Conservation (phyloP, 257 asterid genomes). For the Echium plantagineum region DNA sequence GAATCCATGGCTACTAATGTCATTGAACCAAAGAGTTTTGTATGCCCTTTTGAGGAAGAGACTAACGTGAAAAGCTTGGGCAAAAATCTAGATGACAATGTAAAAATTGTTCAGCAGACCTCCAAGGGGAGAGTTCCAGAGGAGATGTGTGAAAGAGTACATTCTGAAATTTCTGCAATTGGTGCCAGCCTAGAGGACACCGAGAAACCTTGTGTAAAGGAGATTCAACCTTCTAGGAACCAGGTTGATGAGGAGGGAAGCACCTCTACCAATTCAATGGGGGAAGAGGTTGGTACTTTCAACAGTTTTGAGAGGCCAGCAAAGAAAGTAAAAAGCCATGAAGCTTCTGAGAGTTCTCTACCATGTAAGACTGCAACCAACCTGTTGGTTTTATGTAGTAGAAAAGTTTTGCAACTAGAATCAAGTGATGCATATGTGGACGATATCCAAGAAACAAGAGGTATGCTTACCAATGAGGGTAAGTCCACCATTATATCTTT, state of each 20-base stretch:
- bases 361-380: too few relatives aligned
- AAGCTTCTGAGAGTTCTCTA: not conserved
- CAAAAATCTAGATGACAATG: not conserved
- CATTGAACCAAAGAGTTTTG: not conserved
- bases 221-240: too few relatives aligned
- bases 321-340: not conserved
- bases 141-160: not conserved
- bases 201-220: too few relatives aligned
- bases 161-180: too few relatives aligned
- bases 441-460: not conserved
- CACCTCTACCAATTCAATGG: not conserved
- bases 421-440: not conserved
- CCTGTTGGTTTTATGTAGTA: not conserved
- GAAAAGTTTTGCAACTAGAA: not conserved
- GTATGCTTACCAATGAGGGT: not conserved
- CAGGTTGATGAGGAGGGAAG: too few relatives aligned
- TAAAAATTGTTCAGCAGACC: not conserved
- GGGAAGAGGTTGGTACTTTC: slow-evolving; percentile 4
- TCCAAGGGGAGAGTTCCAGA: not conserved
- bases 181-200: too few relatives aligned
- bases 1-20: not conserved
- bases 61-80: not conserved
- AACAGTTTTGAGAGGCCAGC: slow-evolving; percentile 1
- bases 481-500: slow-evolving; percentile 1
- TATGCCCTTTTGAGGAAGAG: not conserved